Base-by-base conservation (phyloP, 805 yeast genomes). In the Maudiozyma serrabonitensis region DNA sequence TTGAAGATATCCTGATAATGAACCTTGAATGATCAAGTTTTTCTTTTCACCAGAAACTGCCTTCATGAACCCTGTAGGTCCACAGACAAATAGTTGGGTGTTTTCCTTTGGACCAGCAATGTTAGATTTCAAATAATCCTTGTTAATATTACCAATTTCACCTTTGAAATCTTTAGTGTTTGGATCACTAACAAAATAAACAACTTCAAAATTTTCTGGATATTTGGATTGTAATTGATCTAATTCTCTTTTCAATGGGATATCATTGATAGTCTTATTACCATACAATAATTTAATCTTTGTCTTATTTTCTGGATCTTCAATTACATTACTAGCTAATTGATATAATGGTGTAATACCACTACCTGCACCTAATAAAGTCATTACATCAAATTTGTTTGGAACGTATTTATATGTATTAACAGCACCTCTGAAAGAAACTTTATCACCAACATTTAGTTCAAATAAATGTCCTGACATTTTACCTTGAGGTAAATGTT, bases 341-440 rank as follows among this genome's bases (percentile, higher is more conserved):
- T 93, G 98, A 76, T 77, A 90, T 70, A 93, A 76, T 52, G 99
- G 99, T 43, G 96, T 87, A 68, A 93, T 89, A 71, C 98, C 98
- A 47, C 95, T 77, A 64, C 99, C 99, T 64, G 95, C 99, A 61
- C 96, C 97, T 58, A 91, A 75, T 66, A 91, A 78, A 50, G 83
- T 79, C 66, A 91, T 80, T 56, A 80, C 73, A 62, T 85, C 79
- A 75, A 79, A 91, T 67, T 81, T 79, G 76, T 91, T 91, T 58
- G 91, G 84, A 60, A 77, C 77, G 87, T 93, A 87, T 66, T 84
- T 80, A 87, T 91, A 90, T 75, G 91, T 93, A 62, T 76, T 74
- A 56, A 89, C 78, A 55, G 98, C 97, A 45, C 99, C 99, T 75
- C 89, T 91, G 77, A 93, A 84, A 12, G 95, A 72, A 49, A 91